phyloP scores from a whole-genome alignment of 345 rosid species.

The Stellera chamaejasme region DNA sequence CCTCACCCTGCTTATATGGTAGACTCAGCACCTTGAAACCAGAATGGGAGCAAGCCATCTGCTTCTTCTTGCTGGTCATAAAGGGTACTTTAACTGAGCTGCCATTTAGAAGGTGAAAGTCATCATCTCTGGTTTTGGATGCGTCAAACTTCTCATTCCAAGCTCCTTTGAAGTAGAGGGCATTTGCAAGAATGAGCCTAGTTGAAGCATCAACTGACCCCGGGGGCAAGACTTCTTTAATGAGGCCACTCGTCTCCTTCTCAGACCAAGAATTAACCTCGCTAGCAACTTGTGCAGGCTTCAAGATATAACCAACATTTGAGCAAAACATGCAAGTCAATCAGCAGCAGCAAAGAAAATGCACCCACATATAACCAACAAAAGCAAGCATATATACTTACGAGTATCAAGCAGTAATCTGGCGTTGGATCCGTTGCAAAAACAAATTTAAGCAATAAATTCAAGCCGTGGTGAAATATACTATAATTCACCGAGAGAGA shows the following conservation, averaged over 20 bases:
- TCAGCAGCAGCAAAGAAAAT: too few species aligned
- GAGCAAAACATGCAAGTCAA: too few species aligned
- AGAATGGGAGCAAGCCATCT: conserved; percentile 31
- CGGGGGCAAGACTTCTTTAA: conserved; percentile 61
- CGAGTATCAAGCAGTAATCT: too few species aligned
- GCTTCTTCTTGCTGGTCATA: conserved; percentile 74
- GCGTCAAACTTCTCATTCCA: conserved; percentile 67
- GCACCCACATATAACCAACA: too few species aligned
- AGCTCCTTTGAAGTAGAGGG: conserved; percentile 74
- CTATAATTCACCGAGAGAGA: too few species aligned
- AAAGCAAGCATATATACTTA: too few species aligned
- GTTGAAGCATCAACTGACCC: conserved; percentile 49
- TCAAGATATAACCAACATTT: background rate
- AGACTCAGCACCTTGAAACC: conserved; percentile 71
- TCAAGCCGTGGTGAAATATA: too few species aligned
- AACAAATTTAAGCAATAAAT: too few species aligned
- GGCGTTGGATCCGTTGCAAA: too few species aligned
- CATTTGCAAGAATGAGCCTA: conserved; percentile 62
- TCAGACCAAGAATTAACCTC: conserved; percentile 80
- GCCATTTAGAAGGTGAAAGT: conserved; percentile 59
- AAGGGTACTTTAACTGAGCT: conserved; percentile 44
- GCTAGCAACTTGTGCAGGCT: conserved; percentile 56
- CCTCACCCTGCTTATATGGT: conserved; percentile 67
- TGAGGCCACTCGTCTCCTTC: conserved; percentile 62
- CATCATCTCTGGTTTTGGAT: conserved; percentile 38